Conservation (phyloP, 1,284 basidiomycete species). For the Fistulinella cinereoalba region DNA sequence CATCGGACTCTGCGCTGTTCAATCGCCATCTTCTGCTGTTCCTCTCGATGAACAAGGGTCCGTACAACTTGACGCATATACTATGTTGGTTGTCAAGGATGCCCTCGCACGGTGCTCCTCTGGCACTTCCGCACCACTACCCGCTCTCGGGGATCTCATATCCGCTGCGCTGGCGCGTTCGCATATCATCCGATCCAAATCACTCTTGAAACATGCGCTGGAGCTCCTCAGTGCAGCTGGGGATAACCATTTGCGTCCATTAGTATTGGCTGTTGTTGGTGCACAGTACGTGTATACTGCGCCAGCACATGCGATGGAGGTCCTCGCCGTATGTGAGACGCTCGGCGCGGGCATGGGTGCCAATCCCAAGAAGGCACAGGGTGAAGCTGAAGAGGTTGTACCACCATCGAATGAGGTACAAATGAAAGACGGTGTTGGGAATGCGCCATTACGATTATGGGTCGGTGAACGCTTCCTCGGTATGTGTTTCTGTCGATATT, state of each 20-base stretch:
- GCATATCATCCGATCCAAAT: constrained; percentile 41
- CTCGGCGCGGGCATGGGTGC: constrained; percentile 68
- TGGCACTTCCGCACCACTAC: constrained; percentile 23
- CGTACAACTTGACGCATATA: constrained; percentile 16
- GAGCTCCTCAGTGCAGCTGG: constrained; percentile 52
- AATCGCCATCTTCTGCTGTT: background rate
- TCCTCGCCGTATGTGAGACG: constrained; percentile 63
- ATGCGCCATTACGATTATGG: constrained; percentile 65
- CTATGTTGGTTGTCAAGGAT: constrained; percentile 21
- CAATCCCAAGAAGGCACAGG: constrained; percentile 22
- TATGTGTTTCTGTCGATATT: constrained; percentile 34
- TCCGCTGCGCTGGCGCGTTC: constrained; percentile 25
- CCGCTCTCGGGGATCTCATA: constrained; percentile 30
- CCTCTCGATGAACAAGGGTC: constrained; percentile 2
- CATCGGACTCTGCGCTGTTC: constrained; percentile 43
- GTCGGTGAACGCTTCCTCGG: constrained; percentile 66
- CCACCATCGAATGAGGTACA: constrained; percentile 14
- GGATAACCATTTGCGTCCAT: constrained; percentile 69
- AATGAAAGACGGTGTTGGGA: constrained; percentile 43
- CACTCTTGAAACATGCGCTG: constrained; percentile 59
- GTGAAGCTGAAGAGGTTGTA: constrained; percentile 15
- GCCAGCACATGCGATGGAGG: constrained; percentile 58
- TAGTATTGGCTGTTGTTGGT: constrained; percentile 62
- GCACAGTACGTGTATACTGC: constrained; percentile 70
- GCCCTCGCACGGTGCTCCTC: constrained; percentile 29